Evolutionary conservation across 768 basidiomycete genomes (phyloP).

Genomic region (Kwoniella botswanensis): DNA sequence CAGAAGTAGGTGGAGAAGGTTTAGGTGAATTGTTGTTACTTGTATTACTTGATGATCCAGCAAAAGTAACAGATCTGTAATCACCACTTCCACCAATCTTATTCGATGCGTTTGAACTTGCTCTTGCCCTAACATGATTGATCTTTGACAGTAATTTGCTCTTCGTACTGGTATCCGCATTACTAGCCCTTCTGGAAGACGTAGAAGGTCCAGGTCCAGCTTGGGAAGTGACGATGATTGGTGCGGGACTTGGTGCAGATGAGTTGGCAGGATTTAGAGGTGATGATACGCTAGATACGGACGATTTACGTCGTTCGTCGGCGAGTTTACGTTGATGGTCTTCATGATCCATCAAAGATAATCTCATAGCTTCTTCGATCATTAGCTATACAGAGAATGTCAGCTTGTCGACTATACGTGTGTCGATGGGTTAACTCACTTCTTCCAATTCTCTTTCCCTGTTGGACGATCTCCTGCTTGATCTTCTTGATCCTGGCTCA

Average conservation of each 20-base stretch:
- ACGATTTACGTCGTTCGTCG: slow-evolving; percentile 45
- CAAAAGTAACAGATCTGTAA: slow-evolving; percentile 19
- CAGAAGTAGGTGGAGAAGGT: slow-evolving; percentile 12
- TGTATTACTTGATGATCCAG: slow-evolving; percentile 1
- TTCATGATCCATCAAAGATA: slow-evolving; percentile 92
- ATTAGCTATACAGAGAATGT: slow-evolving; percentile 69
- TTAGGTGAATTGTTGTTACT: slow-evolving; percentile 6
- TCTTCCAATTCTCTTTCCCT: slow-evolving; percentile 90
- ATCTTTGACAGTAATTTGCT: slow-evolving; percentile 39
- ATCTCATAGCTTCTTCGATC: slow-evolving; percentile 98
- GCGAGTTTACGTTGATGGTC: slow-evolving; percentile 73
- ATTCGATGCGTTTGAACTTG: slow-evolving; percentile 20
- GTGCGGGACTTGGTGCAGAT: not conserved
- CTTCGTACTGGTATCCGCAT: slow-evolving; percentile 8
- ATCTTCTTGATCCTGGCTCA: slow-evolving; percentile 60
- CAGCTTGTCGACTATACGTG: too few relatives aligned
- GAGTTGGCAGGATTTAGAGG: slow-evolving; percentile 15
- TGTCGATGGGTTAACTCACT: slow-evolving; percentile 61
- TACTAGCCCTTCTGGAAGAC: slow-evolving; percentile 16
- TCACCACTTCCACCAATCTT: slow-evolving; percentile 18
- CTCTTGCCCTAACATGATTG: slow-evolving; percentile 26
- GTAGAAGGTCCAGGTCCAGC: slow-evolving; percentile 13
- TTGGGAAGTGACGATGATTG: slow-evolving; percentile 6
- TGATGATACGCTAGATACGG: slow-evolving; percentile 13
- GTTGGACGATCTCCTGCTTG: slow-evolving; percentile 67